Percentiles rank a stretch among this genome's conserved stretches.
Conservation (phyloP, 306 rosid genomes). For the Pyrus betulifolia region DNA sequence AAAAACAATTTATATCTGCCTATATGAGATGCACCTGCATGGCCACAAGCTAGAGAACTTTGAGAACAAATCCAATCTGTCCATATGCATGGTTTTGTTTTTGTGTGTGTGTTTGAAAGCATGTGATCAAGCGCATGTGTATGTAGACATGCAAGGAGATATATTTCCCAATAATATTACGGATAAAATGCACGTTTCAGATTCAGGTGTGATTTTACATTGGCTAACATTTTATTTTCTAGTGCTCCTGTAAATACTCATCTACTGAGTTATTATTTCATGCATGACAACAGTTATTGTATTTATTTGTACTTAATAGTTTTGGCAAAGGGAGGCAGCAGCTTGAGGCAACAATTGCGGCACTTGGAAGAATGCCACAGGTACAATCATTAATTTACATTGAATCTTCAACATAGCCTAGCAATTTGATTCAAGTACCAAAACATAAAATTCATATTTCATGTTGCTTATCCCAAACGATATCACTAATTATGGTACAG, state of each 20-base stretch:
- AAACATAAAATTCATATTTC: too few relatives aligned
- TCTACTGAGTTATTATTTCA: neutral
- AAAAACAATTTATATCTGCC: neutral
- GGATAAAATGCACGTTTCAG: neutral
- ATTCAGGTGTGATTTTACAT: neutral
- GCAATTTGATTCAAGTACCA: neutral
- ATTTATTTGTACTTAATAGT: constrained; percentile 32
- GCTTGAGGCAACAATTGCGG: constrained; percentile 63
- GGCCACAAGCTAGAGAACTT: neutral
- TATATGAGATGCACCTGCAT: neutral
- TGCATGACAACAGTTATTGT: neutral
- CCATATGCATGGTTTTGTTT: neutral
- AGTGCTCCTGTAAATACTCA: neutral
- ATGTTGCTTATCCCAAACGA: too few relatives aligned
- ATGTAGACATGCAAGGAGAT: neutral
- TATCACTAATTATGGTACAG: too few relatives aligned
- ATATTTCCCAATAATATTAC: neutral
- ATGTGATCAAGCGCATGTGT: neutral
- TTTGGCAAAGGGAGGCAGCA: constrained; percentile 75
- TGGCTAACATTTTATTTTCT: too few relatives aligned
- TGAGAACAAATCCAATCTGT: neutral
- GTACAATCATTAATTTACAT: constrained; percentile 17
- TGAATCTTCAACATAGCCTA: neutral
- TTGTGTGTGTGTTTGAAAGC: neutral
- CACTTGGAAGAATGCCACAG: constrained; percentile 72